phyloP scores from a whole-genome alignment of 2,329 filamentous ascomycete genomes.

The Mycogone perniciosa region DNA sequence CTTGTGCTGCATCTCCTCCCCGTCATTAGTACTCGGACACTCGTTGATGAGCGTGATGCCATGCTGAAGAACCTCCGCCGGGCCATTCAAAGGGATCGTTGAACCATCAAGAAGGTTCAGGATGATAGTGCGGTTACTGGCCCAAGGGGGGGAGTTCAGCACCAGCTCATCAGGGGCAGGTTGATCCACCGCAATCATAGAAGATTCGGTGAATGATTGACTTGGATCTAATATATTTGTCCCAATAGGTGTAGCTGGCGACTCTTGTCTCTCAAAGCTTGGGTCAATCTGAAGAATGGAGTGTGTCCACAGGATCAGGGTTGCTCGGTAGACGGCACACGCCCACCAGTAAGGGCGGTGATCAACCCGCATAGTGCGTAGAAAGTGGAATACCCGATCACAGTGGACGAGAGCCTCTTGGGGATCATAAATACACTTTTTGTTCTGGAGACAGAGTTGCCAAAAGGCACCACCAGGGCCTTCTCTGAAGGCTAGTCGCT shows the following conservation, averaged over 20 bases:
- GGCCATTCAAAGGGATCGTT: neutral
- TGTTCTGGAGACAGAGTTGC: constrained; percentile 49
- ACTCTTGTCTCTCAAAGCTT: neutral
- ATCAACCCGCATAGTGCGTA: constrained; percentile 53
- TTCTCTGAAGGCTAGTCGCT: constrained; percentile 58
- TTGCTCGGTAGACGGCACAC: constrained; percentile 62
- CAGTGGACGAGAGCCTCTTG: constrained; percentile 62
- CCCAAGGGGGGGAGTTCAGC: neutral
- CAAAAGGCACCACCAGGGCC: constrained; percentile 49
- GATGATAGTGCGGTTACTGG: neutral
- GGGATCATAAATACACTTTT: constrained; percentile 56
- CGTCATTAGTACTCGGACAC: neutral
- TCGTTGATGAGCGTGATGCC: constrained; percentile 3
- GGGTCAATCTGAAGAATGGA: constrained; percentile 33
- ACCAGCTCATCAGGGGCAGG: neutral
- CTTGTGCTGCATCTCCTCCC: neutral
- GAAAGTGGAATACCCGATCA: constrained; percentile 58
- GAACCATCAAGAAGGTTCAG: neutral
- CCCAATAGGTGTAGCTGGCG: neutral
- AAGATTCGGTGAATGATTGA: neutral
- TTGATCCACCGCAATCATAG: constrained; percentile 1
- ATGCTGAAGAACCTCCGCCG: constrained; percentile 2
- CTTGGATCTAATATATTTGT: too few species aligned
- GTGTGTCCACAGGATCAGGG: constrained; percentile 57
- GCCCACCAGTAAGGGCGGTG: constrained; percentile 64